These are phyloP conservation scores for Sporothrix curviconia DNA, from an alignment of 2,329 filamentous ascomycete species.

Conservation along the genomic window DNA sequence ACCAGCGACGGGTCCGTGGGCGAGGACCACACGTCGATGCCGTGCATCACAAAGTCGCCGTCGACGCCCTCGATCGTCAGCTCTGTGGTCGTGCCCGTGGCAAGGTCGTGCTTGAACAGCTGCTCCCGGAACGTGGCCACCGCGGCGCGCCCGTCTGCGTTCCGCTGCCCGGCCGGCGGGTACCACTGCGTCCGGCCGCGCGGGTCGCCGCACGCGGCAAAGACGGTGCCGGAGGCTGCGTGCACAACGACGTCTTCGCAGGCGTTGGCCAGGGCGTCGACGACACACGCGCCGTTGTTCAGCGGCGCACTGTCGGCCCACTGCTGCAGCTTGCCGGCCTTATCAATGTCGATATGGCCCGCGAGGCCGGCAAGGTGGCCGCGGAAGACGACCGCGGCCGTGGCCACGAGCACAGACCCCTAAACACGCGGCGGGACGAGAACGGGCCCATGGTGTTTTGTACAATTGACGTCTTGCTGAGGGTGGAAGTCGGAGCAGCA, in stretches of 20 bases:
- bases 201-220: constrained; percentile 2
- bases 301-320: not conserved
- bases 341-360: not conserved
- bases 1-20: not conserved
- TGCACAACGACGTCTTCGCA: constrained; percentile 8
- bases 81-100: not conserved
- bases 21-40: not conserved
- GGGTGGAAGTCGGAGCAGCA: too few species aligned
- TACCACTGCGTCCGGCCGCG: not conserved
- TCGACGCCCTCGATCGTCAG: not conserved
- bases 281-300: constrained; percentile 4
- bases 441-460: not conserved
- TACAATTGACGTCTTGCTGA: too few species aligned
- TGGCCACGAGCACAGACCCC: not conserved
- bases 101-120: constrained; percentile 7
- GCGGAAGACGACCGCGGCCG: not conserved
- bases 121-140: not conserved
- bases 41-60: constrained; percentile 5
- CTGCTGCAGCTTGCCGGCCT: not conserved
- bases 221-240: not conserved
- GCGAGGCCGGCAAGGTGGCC: not conserved
- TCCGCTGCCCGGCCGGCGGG: not conserved
- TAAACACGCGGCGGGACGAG: not conserved
- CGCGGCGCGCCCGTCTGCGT: not conserved
- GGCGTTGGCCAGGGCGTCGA: not conserved